These are phyloP conservation scores for Cryptococcus wingfieldii DNA, from an alignment of 1,284 basidiomycete genomes.

Conservation along the genomic window DNA sequence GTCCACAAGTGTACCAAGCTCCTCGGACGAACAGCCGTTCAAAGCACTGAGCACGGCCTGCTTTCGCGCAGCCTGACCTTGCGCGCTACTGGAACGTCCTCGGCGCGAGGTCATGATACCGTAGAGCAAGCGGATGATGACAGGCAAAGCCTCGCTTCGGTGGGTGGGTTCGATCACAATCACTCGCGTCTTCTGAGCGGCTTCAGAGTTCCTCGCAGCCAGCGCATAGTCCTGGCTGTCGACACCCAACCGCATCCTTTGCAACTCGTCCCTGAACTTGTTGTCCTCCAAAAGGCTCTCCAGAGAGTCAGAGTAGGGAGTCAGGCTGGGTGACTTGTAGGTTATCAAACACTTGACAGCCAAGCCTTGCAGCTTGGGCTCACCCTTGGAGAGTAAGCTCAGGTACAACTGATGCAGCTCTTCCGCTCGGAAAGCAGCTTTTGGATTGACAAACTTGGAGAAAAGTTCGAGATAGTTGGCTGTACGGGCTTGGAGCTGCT, in stretches of 20 bases:
- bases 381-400: constrained; percentile 77
- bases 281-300: constrained; percentile 74
- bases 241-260: constrained; percentile 61
- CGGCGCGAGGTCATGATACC: constrained; percentile 82
- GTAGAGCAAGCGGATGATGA: constrained; percentile 75
- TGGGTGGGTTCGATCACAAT: constrained; percentile 63
- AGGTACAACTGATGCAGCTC: constrained; percentile 67
- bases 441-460: constrained; percentile 85
- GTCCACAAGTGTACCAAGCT: constrained; percentile 74
- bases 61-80: constrained; percentile 66
- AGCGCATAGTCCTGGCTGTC: constrained; percentile 57
- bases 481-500: constrained; percentile 52
- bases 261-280: constrained; percentile 82
- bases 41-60: constrained; percentile 72
- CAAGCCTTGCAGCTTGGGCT: constrained; percentile 69
- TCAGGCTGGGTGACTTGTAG: constrained; percentile 70
- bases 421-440: constrained; percentile 69
- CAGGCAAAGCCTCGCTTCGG: constrained; percentile 66
- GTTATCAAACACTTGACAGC: constrained; percentile 78
- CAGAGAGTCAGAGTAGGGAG: constrained; percentile 65
- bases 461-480: constrained; percentile 78
- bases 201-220: constrained; percentile 62
- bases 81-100: constrained; percentile 57
- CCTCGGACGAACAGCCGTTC: constrained; percentile 65
- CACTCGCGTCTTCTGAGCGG: constrained; percentile 73